These are phyloP conservation scores for Coelastrella sp. DNA, from an alignment of 139 green algal genomes.

Conservation along the genomic window DNA sequence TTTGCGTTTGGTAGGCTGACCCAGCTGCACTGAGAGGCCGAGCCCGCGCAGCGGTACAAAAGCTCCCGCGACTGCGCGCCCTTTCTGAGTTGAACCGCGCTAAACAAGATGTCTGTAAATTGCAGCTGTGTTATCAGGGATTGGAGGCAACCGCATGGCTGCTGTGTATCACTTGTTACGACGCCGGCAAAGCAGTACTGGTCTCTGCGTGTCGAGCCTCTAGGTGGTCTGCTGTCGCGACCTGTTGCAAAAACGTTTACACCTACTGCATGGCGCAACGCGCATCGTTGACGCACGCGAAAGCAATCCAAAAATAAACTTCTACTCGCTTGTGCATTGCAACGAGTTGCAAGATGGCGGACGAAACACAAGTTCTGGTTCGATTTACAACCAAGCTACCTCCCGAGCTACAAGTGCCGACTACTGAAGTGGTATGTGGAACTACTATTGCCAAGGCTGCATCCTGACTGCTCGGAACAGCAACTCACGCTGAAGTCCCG, in stretches of 20 bases:
- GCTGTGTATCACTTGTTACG: neutral
- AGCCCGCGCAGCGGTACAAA: too few species aligned
- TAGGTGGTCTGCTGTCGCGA: neutral
- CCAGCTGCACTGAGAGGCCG: too few species aligned
- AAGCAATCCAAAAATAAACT: neutral
- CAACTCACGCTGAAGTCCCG: too few species aligned
- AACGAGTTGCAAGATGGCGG: slow-evolving; percentile 44
- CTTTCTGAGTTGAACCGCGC: too few species aligned
- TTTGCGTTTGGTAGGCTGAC: too few species aligned
- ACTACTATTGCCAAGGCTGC: neutral
- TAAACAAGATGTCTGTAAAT: too few species aligned
- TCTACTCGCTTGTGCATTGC: too few species aligned
- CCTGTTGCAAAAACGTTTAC: neutral
- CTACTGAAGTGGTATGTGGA: slow-evolving; percentile 80
- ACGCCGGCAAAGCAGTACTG: neutral
- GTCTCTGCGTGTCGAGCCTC: too few species aligned
- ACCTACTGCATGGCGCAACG: neutral
- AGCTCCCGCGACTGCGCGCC: too few species aligned
- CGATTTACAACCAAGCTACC: slow-evolving; percentile 90
- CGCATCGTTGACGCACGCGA: neutral
- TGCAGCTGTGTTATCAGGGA: neutral
- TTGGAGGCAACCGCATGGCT: too few species aligned
- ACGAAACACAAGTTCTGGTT: slow-evolving; percentile 86
- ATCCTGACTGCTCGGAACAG: neutral
- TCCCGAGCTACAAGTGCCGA: slow-evolving; percentile 75